Evolutionary conservation across 2,329 filamentous ascomycete species (phyloP).

Genomic region (Xylaria sp.): DNA sequence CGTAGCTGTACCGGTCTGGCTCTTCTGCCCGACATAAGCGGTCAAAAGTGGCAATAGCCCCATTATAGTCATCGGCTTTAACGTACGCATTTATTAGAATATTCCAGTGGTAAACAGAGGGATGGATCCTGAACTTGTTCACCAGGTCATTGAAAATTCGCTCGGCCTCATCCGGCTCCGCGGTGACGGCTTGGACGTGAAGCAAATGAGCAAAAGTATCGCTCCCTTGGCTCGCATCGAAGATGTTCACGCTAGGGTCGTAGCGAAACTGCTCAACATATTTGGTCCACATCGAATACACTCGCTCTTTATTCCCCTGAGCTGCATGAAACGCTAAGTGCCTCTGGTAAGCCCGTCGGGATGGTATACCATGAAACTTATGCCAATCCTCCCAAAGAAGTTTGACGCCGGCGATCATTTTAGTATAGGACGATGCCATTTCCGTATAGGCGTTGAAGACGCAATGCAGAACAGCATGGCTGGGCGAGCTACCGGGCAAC

Average conservation of each 20-base stretch:
- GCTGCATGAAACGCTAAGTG: slow-evolving; percentile 62
- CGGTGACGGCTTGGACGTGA: slow-evolving; percentile 76
- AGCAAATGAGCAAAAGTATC: slow-evolving; percentile 69
- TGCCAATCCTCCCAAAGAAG: slow-evolving; percentile 63
- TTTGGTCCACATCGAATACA: slow-evolving; percentile 59
- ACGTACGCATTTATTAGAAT: slow-evolving; percentile 77
- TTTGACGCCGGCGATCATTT: slow-evolving; percentile 56
- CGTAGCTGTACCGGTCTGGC: slow-evolving; percentile 74
- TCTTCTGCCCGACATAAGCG: slow-evolving; percentile 61
- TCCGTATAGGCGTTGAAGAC: slow-evolving; percentile 54
- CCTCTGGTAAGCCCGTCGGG: slow-evolving; percentile 59
- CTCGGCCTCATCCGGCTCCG: slow-evolving; percentile 69
- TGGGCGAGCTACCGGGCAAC: slow-evolving; percentile 54
- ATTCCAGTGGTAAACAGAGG: slow-evolving; percentile 76
- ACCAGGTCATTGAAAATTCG: slow-evolving; percentile 72
- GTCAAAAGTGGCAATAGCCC: slow-evolving; percentile 72
- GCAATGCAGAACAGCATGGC: slow-evolving; percentile 54
- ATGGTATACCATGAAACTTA: slow-evolving; percentile 53
- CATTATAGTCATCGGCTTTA: slow-evolving; percentile 73
- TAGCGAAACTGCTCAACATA: slow-evolving; percentile 52
- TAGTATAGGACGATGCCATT: slow-evolving; percentile 52
- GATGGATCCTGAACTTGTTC: slow-evolving; percentile 64
- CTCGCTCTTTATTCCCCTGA: slow-evolving; percentile 59
- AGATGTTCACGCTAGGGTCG: slow-evolving; percentile 49
- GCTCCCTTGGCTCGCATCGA: slow-evolving; percentile 48